phyloP scores from a whole-genome alignment of 192 early-diverging fungal species.

The Chytriomyces hyalinus region DNA sequence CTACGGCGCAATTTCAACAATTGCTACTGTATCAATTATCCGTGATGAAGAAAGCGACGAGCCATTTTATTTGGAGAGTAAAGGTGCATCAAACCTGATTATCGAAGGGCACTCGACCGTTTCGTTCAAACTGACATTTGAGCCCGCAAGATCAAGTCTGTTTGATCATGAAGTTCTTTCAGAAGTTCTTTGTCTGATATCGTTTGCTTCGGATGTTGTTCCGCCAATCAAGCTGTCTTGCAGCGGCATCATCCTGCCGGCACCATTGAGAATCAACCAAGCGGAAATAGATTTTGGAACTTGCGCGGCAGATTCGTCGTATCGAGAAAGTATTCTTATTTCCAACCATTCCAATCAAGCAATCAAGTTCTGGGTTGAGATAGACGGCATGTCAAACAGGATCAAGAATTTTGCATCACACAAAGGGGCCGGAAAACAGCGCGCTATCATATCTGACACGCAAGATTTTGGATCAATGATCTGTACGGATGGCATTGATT shows the following conservation, averaged over 20 bases:
- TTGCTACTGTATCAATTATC: slow-evolving; percentile 7
- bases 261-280: slow-evolving; percentile 22
- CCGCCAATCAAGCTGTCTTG: slow-evolving; percentile 19
- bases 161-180: not conserved
- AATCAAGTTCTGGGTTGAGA: slow-evolving; percentile 20
- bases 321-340: slow-evolving; percentile 13
- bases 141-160: not conserved
- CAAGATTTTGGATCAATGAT: slow-evolving; percentile 29
- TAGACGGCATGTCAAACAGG: slow-evolving; percentile 22
- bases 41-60: not conserved
- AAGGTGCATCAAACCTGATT: not conserved
- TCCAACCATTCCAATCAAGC: slow-evolving; percentile 32
- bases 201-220: slow-evolving; percentile 27
- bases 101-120: slow-evolving; percentile 9
- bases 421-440: not conserved
- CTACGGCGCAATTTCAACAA: slow-evolving; percentile 38
- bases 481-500: slow-evolving; percentile 38
- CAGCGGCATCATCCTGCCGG: slow-evolving; percentile 5
- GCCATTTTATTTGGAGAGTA: not conserved
- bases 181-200: slow-evolving; percentile 1
- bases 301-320: slow-evolving; percentile 20
- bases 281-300: slow-evolving; percentile 30
- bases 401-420: not conserved
- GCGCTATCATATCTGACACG: not conserved
- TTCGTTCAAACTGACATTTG: not conserved